A percentile compares a stretch with the other conserved stretches of the same genome.
Conservation (phyloP, 2,329 filamentous ascomycete species). For the Fusarium guadeloupense region DNA sequence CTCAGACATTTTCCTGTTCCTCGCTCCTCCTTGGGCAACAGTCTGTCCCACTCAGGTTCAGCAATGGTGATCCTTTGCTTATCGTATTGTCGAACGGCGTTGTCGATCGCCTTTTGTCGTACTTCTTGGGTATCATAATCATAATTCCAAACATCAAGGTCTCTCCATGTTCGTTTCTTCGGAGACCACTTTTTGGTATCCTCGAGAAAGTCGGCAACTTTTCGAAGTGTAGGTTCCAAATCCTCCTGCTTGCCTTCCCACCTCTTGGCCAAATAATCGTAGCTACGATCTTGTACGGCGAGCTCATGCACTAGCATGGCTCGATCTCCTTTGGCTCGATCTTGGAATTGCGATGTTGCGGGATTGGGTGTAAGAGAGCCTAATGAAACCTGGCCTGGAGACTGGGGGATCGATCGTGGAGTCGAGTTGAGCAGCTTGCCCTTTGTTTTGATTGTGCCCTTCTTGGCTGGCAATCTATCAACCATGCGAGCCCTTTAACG, state of each 20-base stretch:
- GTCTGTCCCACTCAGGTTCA: constrained; percentile 68
- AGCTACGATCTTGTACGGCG: constrained; percentile 62
- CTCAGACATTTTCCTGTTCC: constrained; percentile 68
- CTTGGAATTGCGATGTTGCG: constrained; percentile 60
- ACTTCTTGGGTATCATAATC: constrained; percentile 63
- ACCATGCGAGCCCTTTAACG: constrained; percentile 48
- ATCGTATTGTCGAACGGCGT: constrained; percentile 68
- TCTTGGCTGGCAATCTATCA: constrained; percentile 49
- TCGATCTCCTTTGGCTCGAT: constrained; percentile 63
- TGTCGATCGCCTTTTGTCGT: constrained; percentile 68
- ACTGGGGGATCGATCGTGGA: constrained; percentile 58
- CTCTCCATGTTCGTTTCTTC: constrained; percentile 68
- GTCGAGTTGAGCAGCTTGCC: constrained; percentile 54
- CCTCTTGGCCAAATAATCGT: constrained; percentile 59
- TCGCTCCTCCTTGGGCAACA: constrained; percentile 66
- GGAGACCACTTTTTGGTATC: constrained; percentile 63
- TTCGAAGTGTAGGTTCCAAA: constrained; percentile 63
- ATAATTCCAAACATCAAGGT: constrained; percentile 71
- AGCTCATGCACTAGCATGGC: constrained; percentile 68
- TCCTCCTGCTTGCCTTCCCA: constrained; percentile 64
- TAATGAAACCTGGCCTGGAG: constrained; percentile 64
- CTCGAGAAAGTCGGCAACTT: constrained; percentile 64
- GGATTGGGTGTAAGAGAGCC: constrained; percentile 63
- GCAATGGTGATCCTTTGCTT: constrained; percentile 64
- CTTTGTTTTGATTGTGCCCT: constrained; percentile 52